Percentiles rank a stretch among this genome's conserved stretches.
These are phyloP conservation scores for Rosa rugosa DNA, from an alignment of 306 rosid species.

Conservation along the genomic window DNA sequence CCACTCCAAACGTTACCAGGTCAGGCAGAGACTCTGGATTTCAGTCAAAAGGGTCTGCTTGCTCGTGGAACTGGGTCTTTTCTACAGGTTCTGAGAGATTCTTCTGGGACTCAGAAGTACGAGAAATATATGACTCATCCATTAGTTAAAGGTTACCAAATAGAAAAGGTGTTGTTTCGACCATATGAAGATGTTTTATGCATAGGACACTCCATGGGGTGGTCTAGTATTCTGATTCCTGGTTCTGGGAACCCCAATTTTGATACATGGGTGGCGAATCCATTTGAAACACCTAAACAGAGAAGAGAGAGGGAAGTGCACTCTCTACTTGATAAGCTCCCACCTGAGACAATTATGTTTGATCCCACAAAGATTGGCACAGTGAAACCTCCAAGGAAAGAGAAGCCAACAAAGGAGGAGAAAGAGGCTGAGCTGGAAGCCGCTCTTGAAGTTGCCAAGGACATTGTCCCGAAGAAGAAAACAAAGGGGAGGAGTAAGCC, in stretches of 20 bases:
- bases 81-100: slow-evolving; percentile 56
- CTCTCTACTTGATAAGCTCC: slow-evolving; percentile 73
- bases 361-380: slow-evolving; percentile 81
- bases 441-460: slow-evolving; percentile 62
- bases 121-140: slow-evolving; percentile 77
- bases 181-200: slow-evolving; percentile 91
- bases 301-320: slow-evolving; percentile 83
- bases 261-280: slow-evolving; percentile 84
- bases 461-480: slow-evolving; percentile 60
- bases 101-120: slow-evolving; percentile 53
- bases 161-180: slow-evolving; percentile 59
- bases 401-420: slow-evolving; percentile 46
- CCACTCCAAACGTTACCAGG: slow-evolving; percentile 63
- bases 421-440: slow-evolving; percentile 68
- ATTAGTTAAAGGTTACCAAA: slow-evolving; percentile 81
- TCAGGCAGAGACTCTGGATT: slow-evolving; percentile 75
- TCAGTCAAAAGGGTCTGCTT: slow-evolving; percentile 90
- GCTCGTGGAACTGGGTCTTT: slow-evolving; percentile 64
- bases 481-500: slow-evolving; percentile 88
- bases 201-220: slow-evolving; percentile 93
- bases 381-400: slow-evolving; percentile 39
- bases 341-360: slow-evolving; percentile 74
- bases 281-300: slow-evolving; percentile 80
- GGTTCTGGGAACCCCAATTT: slow-evolving; percentile 96
- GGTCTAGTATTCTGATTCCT: slow-evolving; percentile 87